Evolutionary conservation across 192 early-diverging fungal species (phyloP).

Genomic region (Entomortierella beljakovae): DNA sequence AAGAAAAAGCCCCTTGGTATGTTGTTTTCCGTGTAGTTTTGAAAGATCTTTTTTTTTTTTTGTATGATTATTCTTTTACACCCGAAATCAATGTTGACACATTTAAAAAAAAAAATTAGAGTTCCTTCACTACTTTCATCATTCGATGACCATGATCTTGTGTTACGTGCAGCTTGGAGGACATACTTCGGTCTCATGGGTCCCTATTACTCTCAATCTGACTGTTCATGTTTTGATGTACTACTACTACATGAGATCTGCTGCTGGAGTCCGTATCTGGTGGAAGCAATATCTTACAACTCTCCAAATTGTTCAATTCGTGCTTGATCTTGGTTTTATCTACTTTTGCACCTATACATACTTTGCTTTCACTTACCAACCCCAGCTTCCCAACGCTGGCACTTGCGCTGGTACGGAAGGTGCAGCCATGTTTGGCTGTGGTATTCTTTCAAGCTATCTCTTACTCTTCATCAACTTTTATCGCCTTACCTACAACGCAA

Average conservation of each 20-base stretch:
- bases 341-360: constrained; percentile 87
- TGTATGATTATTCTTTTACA: not conserved
- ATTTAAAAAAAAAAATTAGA: no score
- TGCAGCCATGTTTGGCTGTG: constrained; percentile 83
- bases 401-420: constrained; percentile 77
- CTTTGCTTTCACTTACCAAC: constrained; percentile 71
- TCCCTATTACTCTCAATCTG: constrained; percentile 83
- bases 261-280: constrained; percentile 80
- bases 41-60: constrained; percentile 3
- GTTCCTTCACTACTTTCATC: constrained; percentile 93
- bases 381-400: constrained; percentile 66
- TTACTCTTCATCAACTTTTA: constrained; percentile 91
- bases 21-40: no score
- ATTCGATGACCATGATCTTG: constrained; percentile 86
- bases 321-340: constrained; percentile 85
- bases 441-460: constrained; percentile 80
- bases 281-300: constrained; percentile 94
- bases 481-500: constrained; percentile 75
- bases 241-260: constrained; percentile 84
- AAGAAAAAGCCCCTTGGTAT: constrained; percentile 79
- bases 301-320: constrained; percentile 88
- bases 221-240: constrained; percentile 91
- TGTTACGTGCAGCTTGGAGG: constrained; percentile 84
- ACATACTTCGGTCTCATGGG: constrained; percentile 78
- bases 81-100: no score